A percentile compares a stretch with the other conserved stretches of the same genome.
Evolutionary conservation across 1,139 yeast species (phyloP).

Genomic region (Sugiyamaella sp.): DNA sequence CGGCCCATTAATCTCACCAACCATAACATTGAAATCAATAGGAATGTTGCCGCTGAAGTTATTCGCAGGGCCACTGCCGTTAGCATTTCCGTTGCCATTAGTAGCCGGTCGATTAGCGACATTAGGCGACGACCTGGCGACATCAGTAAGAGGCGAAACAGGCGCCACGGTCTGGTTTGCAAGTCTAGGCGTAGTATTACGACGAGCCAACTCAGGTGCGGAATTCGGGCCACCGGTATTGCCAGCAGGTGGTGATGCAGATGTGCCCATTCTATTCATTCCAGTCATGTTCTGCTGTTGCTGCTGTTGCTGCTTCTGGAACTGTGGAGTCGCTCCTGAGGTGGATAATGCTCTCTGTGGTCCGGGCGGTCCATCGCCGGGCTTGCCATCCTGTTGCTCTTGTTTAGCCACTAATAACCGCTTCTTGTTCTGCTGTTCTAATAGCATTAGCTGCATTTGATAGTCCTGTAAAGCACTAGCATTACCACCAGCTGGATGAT

Average conservation of each 20-base stretch:
- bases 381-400: slow-evolving; percentile 24
- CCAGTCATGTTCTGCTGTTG: slow-evolving; percentile 19
- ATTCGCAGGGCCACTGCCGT: slow-evolving; percentile 11
- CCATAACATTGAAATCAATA: slow-evolving; percentile 39
- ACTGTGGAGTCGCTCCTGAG: slow-evolving; percentile 22
- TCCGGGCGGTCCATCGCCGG: slow-evolving; percentile 17
- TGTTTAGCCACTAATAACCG: slow-evolving; percentile 46
- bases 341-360: slow-evolving; percentile 24
- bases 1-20: slow-evolving; percentile 38
- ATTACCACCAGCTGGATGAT: slow-evolving; percentile 33
- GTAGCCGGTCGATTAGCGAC: slow-evolving; percentile 14
- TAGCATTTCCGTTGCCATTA: slow-evolving; percentile 16
- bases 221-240: slow-evolving; percentile 24
- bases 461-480: slow-evolving; percentile 63
- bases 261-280: slow-evolving; percentile 24
- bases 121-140: slow-evolving; percentile 27
- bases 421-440: slow-evolving; percentile 73
- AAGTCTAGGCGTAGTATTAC: slow-evolving; percentile 21
- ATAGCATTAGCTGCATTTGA: slow-evolving; percentile 71
- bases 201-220: slow-evolving; percentile 26
- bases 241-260: slow-evolving; percentile 32
- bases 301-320: slow-evolving; percentile 24
- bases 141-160: slow-evolving; percentile 36
- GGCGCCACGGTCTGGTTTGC: slow-evolving; percentile 40
- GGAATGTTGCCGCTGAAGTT: slow-evolving; percentile 28